Evolutionary conservation across 345 rosid species (phyloP), one percentile per base, ranked within the genome.

Genomic region (Populus tremula): DNA sequence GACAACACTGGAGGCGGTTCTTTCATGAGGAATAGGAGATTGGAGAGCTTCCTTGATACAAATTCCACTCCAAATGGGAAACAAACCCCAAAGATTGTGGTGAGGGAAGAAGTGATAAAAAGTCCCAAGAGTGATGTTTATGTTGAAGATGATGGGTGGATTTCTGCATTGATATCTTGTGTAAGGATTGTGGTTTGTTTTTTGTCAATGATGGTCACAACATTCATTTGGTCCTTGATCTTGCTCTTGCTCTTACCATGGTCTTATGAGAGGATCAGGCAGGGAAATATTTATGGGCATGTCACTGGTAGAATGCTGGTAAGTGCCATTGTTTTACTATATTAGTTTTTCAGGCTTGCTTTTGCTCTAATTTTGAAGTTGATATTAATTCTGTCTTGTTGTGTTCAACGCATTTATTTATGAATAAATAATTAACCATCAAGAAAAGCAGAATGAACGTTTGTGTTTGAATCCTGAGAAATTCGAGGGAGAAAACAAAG

Each of bases 251-350:
- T 89, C 72, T 45, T 87, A 62, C 92, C 90, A 0, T 89, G 92
- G 89, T 87, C 92, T 11, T 59, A 54, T 56, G 78, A 83, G 86
- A 82, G 92, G 77, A 81, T 85, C 49, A 71, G 86, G 77, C 92
- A 86, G 69, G 90, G 90, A 38, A 89, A 85, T 69, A 73, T 87
- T 73, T 89, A 85, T 64, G 90, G 92, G 21, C 90, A 89, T 80
- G 84, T 86, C 7, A 86, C 90, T 76, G 92, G 90, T 36, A 80
- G 92, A 84, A 81, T 89, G 84, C 45, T 89, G 86, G 90, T 89
- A 78, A 84, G 85, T 41, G 53, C 33, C 33, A 36, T 50, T 80
- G 9, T 27, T 33, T n/a, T 33, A 13, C 35, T 25, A 17, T 5
- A n/a, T 69, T 9, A 63, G 50, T 77, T 18, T 77, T 47, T 49